phyloP scores from a whole-genome alignment of 768 basidiomycete species.

The Psilocybe tampanensis region DNA sequence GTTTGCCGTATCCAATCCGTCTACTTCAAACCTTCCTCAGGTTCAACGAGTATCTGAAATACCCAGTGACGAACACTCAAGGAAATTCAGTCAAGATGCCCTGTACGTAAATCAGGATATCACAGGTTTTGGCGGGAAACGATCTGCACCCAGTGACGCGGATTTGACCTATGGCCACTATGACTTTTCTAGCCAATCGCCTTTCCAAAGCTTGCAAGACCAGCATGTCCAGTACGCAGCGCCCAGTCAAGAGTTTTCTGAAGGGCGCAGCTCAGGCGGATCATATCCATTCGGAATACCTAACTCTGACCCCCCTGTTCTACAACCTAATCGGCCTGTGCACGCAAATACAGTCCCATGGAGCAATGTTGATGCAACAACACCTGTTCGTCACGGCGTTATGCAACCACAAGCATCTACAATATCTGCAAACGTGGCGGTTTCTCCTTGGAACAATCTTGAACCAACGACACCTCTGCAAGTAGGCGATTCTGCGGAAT shows the following conservation, averaged over 20 bases:
- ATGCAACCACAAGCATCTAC: neutral
- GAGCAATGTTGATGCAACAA: conserved; percentile 8
- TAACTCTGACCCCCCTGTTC: conserved; percentile 8
- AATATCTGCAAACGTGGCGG: neutral
- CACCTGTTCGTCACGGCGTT: conserved; percentile 1
- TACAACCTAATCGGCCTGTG: conserved; percentile 6
- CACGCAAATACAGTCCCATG: conserved; percentile 14
- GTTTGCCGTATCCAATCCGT: neutral
- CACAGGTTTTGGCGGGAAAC: conserved; percentile 4
- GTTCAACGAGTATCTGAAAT: conserved; percentile 9
- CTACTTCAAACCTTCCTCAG: neutral
- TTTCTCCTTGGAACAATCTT: conserved; percentile 8
- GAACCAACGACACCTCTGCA: neutral
- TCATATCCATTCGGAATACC: conserved; percentile 12
- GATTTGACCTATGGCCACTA: conserved; percentile 13
- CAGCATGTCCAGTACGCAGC: conserved; percentile 15
- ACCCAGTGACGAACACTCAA: conserved; percentile 6
- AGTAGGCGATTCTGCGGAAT: neutral
- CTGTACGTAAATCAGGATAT: conserved; percentile 9
- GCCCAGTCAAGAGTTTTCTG: conserved; percentile 12
- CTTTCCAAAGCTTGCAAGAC: conserved; percentile 16
- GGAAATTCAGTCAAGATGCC: conserved; percentile 8
- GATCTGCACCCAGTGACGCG: conserved; percentile 6
- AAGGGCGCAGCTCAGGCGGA: conserved; percentile 4
- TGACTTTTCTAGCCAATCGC: conserved; percentile 10